A percentile compares a stretch with the other conserved stretches of the same genome.
Evolutionary conservation across 768 basidiomycete genomes (phyloP).

Genomic region (Imleria badia): DNA sequence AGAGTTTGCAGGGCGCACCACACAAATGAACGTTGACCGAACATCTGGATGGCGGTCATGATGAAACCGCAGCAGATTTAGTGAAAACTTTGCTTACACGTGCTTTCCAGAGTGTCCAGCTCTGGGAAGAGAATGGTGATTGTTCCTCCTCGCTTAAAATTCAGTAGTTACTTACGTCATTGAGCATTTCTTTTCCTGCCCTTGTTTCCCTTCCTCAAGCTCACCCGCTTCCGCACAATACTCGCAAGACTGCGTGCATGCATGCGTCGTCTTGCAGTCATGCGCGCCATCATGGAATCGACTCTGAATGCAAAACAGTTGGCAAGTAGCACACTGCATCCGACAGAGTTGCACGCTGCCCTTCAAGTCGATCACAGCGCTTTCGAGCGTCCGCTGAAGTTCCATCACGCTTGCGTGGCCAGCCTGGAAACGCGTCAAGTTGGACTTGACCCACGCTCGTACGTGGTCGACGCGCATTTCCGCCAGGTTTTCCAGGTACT

Average conservation of each 20-base stretch:
- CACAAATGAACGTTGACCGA: conserved; percentile 52
- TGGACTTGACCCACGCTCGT: conserved; percentile 48
- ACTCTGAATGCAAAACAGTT: conserved; percentile 47
- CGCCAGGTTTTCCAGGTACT: conserved; percentile 42
- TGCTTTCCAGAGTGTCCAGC: conserved; percentile 58
- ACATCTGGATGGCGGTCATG: conserved; percentile 40
- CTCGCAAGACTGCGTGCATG: conserved; percentile 44
- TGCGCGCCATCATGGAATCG: conserved; percentile 48
- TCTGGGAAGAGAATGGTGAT: conserved; percentile 26
- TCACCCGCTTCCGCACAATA: conserved; percentile 34
- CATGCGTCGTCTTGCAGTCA: conserved; percentile 50
- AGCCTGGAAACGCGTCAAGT: conserved; percentile 48
- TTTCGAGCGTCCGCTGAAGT: conserved; percentile 45
- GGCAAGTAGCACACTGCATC: conserved; percentile 46
- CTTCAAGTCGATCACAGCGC: conserved; percentile 44
- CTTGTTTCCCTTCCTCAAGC: conserved; percentile 29
- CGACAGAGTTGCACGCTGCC: conserved; percentile 52
- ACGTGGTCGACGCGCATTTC: conserved; percentile 49
- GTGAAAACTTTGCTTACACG: conserved; percentile 40
- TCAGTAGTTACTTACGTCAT: conserved; percentile 39
- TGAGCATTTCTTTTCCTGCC: conserved; percentile 36
- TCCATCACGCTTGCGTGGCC: conserved; percentile 45
- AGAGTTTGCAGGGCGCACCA: conserved; percentile 48
- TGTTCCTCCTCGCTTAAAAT: background rate
- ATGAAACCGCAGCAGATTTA: background rate